Evolutionary conservation across 345 rosid genomes (phyloP).

Genomic region (Linum lewisii): DNA sequence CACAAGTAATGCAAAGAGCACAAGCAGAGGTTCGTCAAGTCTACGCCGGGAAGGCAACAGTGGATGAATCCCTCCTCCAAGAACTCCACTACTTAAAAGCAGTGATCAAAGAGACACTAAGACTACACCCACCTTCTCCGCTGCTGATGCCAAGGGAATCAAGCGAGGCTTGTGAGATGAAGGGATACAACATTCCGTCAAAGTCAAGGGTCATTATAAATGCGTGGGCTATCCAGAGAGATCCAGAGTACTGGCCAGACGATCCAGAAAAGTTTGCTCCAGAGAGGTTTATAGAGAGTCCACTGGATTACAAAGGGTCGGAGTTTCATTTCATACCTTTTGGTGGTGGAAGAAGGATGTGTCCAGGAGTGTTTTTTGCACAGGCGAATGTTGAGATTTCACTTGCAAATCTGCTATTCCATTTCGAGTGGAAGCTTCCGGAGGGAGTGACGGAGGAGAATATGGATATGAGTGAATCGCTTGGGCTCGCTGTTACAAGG

Average conservation of each 20-base stretch:
- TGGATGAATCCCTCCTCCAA: not conserved
- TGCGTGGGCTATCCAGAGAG: not conserved
- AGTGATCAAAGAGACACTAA: not conserved
- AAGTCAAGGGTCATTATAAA: not conserved
- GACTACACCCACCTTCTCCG: not conserved
- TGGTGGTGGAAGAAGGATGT: not conserved
- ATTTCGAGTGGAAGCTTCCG: not conserved
- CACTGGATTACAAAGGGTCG: not conserved
- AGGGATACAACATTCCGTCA: not conserved
- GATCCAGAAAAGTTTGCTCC: not conserved
- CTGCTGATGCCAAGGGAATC: not conserved
- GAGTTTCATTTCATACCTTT: not conserved
- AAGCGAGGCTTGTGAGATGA: not conserved
- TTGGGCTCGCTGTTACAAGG: not conserved
- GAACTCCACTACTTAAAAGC: not conserved
- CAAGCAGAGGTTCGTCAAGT: not conserved
- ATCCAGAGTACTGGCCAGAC: not conserved
- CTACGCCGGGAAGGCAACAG: not conserved
- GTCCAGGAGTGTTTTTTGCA: not conserved
- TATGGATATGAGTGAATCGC: not conserved
- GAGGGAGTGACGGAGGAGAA: not conserved
- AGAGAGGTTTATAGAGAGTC: not conserved
- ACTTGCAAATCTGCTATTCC: not conserved
- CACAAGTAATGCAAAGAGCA: not conserved
- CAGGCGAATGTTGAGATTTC: not conserved